Percentiles rank a stretch among this genome's conserved stretches.
Conservation (phyloP, 208 protist genomes). For the Zelonia costaricensis region DNA sequence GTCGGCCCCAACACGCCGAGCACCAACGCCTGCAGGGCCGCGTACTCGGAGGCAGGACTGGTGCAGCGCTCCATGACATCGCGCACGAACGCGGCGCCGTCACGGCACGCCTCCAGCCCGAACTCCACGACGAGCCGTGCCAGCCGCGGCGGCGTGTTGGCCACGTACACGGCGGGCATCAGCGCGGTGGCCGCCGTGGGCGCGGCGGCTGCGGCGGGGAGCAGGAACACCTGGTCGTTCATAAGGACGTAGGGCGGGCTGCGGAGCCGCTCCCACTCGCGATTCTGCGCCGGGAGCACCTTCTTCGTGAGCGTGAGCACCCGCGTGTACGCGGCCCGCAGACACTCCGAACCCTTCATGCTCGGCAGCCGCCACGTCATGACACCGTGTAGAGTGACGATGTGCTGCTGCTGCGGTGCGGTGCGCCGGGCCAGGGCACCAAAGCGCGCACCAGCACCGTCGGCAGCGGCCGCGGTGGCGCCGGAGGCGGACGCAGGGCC, state of each 20-base stretch:
- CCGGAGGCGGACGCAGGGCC: not conserved
- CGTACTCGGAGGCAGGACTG: conserved; percentile 63
- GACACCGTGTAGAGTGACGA: conserved; percentile 76
- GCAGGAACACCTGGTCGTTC: conserved; percentile 72
- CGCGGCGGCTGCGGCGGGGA: conserved; percentile 13
- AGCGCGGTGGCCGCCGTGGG: not conserved
- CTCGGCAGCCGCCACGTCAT: conserved; percentile 84
- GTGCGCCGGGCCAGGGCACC: conserved; percentile 4
- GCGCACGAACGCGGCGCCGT: conserved; percentile 58
- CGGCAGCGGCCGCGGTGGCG: not conserved
- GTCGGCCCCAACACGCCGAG: conserved; percentile 32
- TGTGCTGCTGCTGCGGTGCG: conserved; percentile 26
- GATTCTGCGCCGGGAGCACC: conserved; percentile 49
- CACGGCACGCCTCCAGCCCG: conserved; percentile 71
- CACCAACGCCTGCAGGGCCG: conserved; percentile 64
- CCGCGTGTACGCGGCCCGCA: conserved; percentile 61
- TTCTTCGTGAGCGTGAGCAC: conserved; percentile 65
- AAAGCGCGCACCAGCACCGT: conserved; percentile 3
- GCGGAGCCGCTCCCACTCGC: conserved; percentile 56
- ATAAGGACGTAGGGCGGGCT: conserved; percentile 64
- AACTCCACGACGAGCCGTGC: conserved; percentile 72
- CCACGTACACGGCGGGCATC: conserved; percentile 18
- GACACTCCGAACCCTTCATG: conserved; percentile 52
- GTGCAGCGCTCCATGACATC: conserved; percentile 68
- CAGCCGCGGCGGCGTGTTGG: conserved; percentile 37